phyloP scores from a whole-genome alignment of 78 protist genomes.

The Salpingoeca rosetta region DNA sequence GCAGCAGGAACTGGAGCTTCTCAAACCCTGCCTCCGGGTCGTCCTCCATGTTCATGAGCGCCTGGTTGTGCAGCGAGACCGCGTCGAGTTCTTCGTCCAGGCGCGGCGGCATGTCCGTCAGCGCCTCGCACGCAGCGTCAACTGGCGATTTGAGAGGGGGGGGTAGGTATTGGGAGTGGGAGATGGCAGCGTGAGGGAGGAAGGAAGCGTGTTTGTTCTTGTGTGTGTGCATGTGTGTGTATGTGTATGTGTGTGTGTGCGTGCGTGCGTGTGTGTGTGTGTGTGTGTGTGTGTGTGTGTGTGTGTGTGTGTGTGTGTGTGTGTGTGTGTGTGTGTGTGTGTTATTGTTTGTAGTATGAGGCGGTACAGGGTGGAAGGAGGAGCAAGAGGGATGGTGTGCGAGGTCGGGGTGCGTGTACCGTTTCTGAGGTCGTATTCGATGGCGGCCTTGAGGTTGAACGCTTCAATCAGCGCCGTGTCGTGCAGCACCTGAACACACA shows the following conservation, averaged over 20 bases:
- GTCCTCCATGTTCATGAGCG: slow-evolving; percentile 62
- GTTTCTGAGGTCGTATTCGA: slow-evolving; percentile 52
- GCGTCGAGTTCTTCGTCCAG: slow-evolving; percentile 71
- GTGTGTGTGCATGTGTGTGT: no score
- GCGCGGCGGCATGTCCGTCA: slow-evolving; percentile 73
- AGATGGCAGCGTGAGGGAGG: background rate
- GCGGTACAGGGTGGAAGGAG: background rate
- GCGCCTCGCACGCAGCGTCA: slow-evolving; percentile 53
- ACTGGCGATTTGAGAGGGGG: background rate
- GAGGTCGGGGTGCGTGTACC: background rate
- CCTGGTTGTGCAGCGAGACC: slow-evolving; percentile 74
- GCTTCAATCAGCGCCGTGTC: slow-evolving; percentile 80
- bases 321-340: no score
- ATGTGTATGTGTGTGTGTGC: no score
- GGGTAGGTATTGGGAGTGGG: no score
- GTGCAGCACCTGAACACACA: no score
- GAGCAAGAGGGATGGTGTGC: background rate
- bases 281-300: no score
- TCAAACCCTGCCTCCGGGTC: slow-evolving; percentile 49
- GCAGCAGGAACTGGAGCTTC: slow-evolving; percentile 59
- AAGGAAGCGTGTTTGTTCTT: no score
- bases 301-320: no score
- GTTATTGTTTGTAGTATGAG: no score
- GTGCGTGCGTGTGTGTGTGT: no score
- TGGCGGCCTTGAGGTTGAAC: slow-evolving; percentile 75